Conservation (phyloP, 2,329 filamentous ascomycete genomes). For the Sodiomyces alkalinus region DNA sequence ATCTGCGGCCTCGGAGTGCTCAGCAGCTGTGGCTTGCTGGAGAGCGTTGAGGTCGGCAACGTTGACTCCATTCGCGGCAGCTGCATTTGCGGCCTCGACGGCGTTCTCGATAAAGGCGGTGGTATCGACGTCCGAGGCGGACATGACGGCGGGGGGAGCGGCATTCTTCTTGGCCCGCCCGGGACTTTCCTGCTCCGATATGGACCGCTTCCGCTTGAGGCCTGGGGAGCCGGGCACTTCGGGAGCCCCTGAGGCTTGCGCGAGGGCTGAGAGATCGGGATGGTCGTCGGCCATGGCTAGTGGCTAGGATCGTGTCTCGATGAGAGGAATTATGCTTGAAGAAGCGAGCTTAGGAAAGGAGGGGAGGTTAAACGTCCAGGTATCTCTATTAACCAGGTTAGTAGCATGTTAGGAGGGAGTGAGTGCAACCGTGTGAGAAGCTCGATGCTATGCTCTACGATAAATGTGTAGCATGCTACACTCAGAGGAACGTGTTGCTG, state of each 20-base stretch:
- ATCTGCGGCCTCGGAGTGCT: conserved; percentile 32
- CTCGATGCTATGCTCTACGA: too few relatives aligned
- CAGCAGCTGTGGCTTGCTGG: conserved; percentile 33
- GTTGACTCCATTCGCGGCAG: conserved; percentile 24
- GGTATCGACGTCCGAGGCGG: conserved; percentile 24
- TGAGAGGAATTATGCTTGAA: too few relatives aligned
- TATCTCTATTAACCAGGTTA: too few relatives aligned
- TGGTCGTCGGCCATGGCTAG: conserved; percentile 35
- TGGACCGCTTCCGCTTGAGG: conserved; percentile 40
- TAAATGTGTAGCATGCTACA: too few relatives aligned
- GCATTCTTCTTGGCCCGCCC: conserved; percentile 35
- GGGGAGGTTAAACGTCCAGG: too few relatives aligned
- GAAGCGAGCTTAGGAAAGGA: too few relatives aligned
- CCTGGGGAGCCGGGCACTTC: conserved; percentile 23
- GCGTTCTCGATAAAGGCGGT: conserved; percentile 39
- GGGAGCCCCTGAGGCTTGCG: conserved; percentile 2
- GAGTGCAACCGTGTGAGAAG: too few relatives aligned
- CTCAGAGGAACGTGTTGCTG: too few relatives aligned
- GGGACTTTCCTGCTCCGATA: conserved; percentile 29
- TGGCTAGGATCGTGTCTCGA: too few relatives aligned
- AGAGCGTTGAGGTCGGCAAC: conserved; percentile 41
- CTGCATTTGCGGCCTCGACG: conserved; percentile 26
- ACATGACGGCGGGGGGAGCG: conserved; percentile 26
- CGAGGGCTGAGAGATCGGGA: conserved; percentile 26
- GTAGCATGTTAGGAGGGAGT: too few relatives aligned